Base-by-base conservation (phyloP, 169 alveolate species). In the Cryptosporidium meleagridis region DNA sequence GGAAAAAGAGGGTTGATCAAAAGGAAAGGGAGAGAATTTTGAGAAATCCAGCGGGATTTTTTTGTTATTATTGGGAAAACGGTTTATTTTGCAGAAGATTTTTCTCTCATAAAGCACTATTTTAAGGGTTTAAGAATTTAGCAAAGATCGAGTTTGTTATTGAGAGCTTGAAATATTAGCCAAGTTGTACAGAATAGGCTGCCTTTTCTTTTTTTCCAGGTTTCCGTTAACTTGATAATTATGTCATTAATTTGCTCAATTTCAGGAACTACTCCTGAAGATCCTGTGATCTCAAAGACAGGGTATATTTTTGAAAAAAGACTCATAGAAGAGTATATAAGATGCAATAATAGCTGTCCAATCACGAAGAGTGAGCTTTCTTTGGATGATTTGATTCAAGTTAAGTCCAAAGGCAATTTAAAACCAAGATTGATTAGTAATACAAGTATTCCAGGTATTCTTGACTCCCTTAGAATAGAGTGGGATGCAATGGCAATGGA, bases 401-500 rank as follows among this genome's bases (percentile, higher is more conserved):
- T 93, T 92, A 94, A 86, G 62, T 31, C 75, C 0, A 31, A 37
- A n/a, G 26, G 37, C 4, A 41, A 18, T 21, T 7, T 94, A 1
- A 96, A 96, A 45, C 99, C 99, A 1, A 91, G 99, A 67, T 97
- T 99, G 0, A 91, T 95, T n/a, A 92, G 95, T 2, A 97, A 97
- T 6, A 93, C 96, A 51, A 94, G 97, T 65, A 95, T 98, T 21
- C 99, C 99, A 0, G 99, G 99, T 2, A 84, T 98, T 10, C 91
- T 98, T 1, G 93, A 97, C 2, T 92, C 96, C 51, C 85, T 98
- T 48, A 96, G 97, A 92, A 95, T 96, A 18, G 99, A 98, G 75
- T 98, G 99, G 99, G 99, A 98, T 62, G 94, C 99, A 2, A 85
- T 96, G 39, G 96, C 97, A 93, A 91, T 97, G 41, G 99, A 98